Percentiles rank a stretch among this genome's conserved stretches.
phyloP scores from a whole-genome alignment of 1,284 basidiomycete genomes.

The Puccinia hordei region DNA sequence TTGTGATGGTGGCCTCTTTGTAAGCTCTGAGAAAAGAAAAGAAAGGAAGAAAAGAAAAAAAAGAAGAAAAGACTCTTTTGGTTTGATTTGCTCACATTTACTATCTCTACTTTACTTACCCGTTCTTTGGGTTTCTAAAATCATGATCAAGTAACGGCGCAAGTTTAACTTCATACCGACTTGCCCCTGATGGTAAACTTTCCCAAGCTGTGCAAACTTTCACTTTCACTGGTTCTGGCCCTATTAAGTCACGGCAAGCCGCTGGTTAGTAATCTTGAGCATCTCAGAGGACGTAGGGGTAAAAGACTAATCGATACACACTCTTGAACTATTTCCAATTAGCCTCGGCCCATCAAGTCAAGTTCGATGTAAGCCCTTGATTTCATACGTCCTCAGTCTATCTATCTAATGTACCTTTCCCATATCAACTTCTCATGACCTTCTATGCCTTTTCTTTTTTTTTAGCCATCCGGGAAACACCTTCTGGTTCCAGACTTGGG shows the following conservation, averaged over 20 bases:
- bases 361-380: conserved; percentile 32
- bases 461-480: conserved; percentile 24
- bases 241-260: conserved; percentile 22
- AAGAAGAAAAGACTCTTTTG: background rate
- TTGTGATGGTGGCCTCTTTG: conserved; percentile 30
- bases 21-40: background rate
- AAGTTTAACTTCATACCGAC: conserved; percentile 14
- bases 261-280: background rate
- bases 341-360: conserved; percentile 44
- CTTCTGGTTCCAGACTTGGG: conserved; percentile 37
- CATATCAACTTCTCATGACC: background rate
- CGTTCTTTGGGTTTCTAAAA: background rate
- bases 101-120: background rate
- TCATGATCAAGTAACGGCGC: conserved; percentile 17
- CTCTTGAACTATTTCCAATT: background rate
- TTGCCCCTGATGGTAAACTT: conserved; percentile 9
- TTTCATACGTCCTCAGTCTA: background rate
- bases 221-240: conserved; percentile 20
- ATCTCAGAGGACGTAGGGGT: too few relatives aligned
- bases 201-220: conserved; percentile 23
- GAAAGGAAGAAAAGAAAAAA: background rate
- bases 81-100: background rate
- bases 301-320: background rate
- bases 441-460: background rate
- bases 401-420: background rate